Evolutionary conservation across 2,329 filamentous ascomycete species (phyloP).

Genomic region (Venturia effusa): DNA sequence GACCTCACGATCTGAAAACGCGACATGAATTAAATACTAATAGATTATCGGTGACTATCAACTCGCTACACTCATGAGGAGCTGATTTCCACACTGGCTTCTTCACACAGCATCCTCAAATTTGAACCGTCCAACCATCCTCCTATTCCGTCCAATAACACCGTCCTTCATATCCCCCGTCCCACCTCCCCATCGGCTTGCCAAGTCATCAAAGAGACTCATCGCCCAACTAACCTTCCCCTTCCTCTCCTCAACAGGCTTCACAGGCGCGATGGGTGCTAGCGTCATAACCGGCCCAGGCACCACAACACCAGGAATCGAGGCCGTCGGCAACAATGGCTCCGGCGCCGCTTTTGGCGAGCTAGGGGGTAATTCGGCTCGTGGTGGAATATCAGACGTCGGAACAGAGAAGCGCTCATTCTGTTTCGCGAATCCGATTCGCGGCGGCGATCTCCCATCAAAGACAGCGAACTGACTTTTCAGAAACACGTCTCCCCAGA

Average conservation of each 20-base stretch:
- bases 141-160: slow-evolving; percentile 1
- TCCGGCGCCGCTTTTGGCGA: neutral
- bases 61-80: no score
- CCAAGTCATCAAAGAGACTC: neutral
- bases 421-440: slow-evolving; percentile 35
- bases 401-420: neutral
- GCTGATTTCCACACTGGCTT: neutral
- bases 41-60: no score
- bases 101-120: neutral
- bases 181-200: neutral
- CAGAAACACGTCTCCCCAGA: slow-evolving; percentile 70
- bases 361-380: neutral
- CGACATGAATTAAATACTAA: no score
- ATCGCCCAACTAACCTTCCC: neutral
- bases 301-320: neutral
- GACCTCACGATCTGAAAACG: no score
- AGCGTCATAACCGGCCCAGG: neutral
- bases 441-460: slow-evolving; percentile 36
- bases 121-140: neutral
- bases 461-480: slow-evolving; percentile 70
- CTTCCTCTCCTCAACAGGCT: neutral
- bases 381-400: neutral
- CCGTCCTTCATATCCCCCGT: neutral
- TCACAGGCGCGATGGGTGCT: neutral
- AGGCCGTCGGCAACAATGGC: neutral